Conservation (phyloP, 257 asterid genomes). For the Solanum lycopersicoides region DNA sequence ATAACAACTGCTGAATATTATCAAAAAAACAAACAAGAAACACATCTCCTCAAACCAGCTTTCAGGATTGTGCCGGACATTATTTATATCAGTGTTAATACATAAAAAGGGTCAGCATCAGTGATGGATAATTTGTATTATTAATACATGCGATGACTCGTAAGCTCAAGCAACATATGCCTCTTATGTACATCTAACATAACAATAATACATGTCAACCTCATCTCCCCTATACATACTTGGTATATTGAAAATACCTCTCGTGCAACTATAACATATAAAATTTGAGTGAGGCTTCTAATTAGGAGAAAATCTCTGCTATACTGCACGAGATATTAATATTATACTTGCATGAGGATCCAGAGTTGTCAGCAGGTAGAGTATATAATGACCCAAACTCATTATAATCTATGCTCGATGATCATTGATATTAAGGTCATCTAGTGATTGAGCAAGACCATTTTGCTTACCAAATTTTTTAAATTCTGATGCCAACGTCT, state of each 20-base stretch:
- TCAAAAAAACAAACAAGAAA: neutral
- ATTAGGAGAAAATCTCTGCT: neutral
- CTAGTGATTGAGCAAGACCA: slow-evolving; percentile 15
- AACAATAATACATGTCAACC: neutral
- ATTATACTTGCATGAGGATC: neutral
- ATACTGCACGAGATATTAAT: neutral
- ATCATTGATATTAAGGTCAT: slow-evolving; percentile 26
- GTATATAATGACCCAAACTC: neutral
- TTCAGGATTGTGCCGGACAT: neutral
- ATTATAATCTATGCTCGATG: slow-evolving; percentile 8
- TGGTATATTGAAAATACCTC: neutral
- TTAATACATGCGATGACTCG: neutral
- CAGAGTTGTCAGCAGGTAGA: neutral
- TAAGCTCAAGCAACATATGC: neutral
- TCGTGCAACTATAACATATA: neutral
- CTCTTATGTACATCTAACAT: neutral
- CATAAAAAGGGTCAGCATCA: neutral
- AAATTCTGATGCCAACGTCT: slow-evolving; percentile 49
- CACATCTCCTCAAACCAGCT: neutral
- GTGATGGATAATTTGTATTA: neutral
- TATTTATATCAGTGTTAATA: neutral
- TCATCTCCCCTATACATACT: neutral
- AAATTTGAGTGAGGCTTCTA: neutral
- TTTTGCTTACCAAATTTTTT: slow-evolving; percentile 30
- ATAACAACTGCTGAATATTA: neutral